Evolutionary conservation across 2,329 filamentous ascomycete genomes (phyloP).

Genomic region (Colletotrichum sidae): DNA sequence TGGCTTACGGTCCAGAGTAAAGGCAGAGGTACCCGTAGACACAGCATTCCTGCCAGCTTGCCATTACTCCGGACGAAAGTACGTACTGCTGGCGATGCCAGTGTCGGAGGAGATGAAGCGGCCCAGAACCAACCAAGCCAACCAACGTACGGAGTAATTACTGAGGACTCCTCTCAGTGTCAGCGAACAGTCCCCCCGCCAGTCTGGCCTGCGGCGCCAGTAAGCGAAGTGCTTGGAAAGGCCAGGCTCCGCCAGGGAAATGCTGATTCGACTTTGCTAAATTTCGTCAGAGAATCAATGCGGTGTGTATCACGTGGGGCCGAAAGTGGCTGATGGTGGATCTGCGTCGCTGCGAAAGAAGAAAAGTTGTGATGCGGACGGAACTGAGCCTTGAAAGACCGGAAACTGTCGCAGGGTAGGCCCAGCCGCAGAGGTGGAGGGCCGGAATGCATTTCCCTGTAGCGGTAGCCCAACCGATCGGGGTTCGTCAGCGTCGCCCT

Average conservation of each 20-base stretch:
- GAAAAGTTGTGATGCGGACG: conserved; percentile 34
- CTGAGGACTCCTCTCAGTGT: conserved; percentile 11
- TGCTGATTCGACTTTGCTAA: conserved; percentile 21
- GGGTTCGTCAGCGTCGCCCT: neutral
- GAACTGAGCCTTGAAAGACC: conserved; percentile 28
- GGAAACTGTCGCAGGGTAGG: conserved; percentile 25
- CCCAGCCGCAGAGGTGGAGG: conserved; percentile 19
- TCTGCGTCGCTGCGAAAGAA: conserved; percentile 22
- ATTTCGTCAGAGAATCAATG: conserved; percentile 33
- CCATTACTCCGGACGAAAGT: neutral
- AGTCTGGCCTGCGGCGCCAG: neutral
- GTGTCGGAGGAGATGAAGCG: conserved; percentile 9
- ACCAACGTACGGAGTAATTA: neutral
- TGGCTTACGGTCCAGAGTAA: too few species aligned
- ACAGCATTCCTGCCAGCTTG: neutral
- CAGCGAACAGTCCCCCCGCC: conserved; percentile 14
- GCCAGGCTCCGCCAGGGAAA: conserved; percentile 8
- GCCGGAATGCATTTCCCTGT: conserved; percentile 12
- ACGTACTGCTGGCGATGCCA: neutral
- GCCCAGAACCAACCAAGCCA: conserved; percentile 5
- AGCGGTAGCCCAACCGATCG: conserved; percentile 31
- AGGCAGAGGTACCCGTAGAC: neutral
- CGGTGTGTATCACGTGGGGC: conserved; percentile 37
- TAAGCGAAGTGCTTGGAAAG: neutral
- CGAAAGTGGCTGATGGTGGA: conserved; percentile 32